Percentiles rank a stretch among this genome's conserved stretches.
Conservation (phyloP, 371 early-diverging fungal genomes). For the Caulochytrium protostelioides region DNA sequence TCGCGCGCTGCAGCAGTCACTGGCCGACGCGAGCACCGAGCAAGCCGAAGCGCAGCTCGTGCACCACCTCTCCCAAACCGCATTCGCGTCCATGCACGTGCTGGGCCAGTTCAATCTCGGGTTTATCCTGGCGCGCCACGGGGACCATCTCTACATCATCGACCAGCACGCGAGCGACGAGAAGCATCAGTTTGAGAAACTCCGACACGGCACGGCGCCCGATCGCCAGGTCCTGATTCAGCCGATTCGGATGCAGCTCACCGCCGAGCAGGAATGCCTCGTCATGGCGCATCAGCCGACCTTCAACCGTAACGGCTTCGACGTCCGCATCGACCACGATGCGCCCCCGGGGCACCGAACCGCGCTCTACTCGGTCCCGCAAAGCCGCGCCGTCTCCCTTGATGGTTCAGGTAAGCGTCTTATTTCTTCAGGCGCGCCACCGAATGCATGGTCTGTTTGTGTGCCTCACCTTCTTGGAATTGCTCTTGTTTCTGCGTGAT, state of each 20-base stretch:
- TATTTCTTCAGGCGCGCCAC: not conserved
- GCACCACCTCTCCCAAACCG: constrained; percentile 46
- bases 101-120: constrained; percentile 97
- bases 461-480: constrained; percentile 8
- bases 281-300: constrained; percentile 50
- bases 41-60: constrained; percentile 30
- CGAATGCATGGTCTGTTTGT: not conserved
- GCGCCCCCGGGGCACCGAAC: constrained; percentile 39
- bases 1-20: no score
- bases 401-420: constrained; percentile 22
- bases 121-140: constrained; percentile 67
- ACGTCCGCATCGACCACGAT: constrained; percentile 31
- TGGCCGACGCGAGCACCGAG: no score
- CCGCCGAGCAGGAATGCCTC: constrained; percentile 51
- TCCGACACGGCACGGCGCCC: constrained; percentile 12
- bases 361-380: constrained; percentile 37
- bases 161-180: constrained; percentile 99
- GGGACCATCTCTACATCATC: constrained; percentile 64
- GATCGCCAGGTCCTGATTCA: constrained; percentile 39
- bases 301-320: constrained; percentile 57
- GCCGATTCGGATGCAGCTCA: constrained; percentile 43
- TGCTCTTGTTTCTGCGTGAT: constrained; percentile 8
- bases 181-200: constrained; percentile 81
- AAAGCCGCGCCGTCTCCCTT: constrained; percentile 37
- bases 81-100: constrained; percentile 64